These are phyloP conservation scores for Ustilago xerochloae DNA, from an alignment of 1,284 basidiomycete species.

Conservation along the genomic window DNA sequence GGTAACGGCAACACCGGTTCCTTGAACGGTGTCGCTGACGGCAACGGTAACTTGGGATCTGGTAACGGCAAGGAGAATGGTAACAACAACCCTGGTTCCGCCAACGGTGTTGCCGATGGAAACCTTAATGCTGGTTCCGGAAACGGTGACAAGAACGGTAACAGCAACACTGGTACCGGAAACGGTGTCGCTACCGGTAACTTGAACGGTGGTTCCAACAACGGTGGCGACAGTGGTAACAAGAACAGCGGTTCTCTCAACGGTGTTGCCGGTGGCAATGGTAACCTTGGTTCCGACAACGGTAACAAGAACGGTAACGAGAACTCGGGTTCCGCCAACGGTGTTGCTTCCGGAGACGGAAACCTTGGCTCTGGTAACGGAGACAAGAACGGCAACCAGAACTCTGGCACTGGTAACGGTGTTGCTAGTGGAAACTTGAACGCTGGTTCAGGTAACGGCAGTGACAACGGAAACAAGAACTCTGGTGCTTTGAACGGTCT, in stretches of 20 bases:
- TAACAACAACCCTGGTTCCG: conserved; percentile 19
- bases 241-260: conserved; percentile 19
- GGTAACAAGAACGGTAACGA: conserved; percentile 25
- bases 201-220: conserved; percentile 19
- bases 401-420: conserved; percentile 12
- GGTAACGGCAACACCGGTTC: conserved; percentile 19
- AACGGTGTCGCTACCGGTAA: conserved; percentile 37
- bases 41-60: conserved; percentile 18
- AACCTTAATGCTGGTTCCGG: conserved; percentile 28
- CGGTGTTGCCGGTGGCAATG: conserved; percentile 27
- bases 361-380: conserved; percentile 14
- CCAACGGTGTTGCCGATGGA: conserved; percentile 24
- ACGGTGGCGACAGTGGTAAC: conserved; percentile 32
- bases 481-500: too few species aligned
- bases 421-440: conserved; percentile 10
- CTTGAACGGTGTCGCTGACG: conserved; percentile 21
- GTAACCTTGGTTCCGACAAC: conserved; percentile 13
- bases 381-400: conserved; percentile 24
- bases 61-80: conserved; percentile 25
- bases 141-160: conserved; percentile 26
- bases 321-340: conserved; percentile 22
- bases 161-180: conserved; percentile 16
- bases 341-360: conserved; percentile 13
- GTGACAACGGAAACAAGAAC: conserved; percentile 33
- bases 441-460: conserved; percentile 26